A percentile compares a stretch with the other conserved stretches of the same genome.
phyloP scores from a whole-genome alignment of 2,329 filamentous ascomycete genomes.

The Phialocephala subalpina region DNA sequence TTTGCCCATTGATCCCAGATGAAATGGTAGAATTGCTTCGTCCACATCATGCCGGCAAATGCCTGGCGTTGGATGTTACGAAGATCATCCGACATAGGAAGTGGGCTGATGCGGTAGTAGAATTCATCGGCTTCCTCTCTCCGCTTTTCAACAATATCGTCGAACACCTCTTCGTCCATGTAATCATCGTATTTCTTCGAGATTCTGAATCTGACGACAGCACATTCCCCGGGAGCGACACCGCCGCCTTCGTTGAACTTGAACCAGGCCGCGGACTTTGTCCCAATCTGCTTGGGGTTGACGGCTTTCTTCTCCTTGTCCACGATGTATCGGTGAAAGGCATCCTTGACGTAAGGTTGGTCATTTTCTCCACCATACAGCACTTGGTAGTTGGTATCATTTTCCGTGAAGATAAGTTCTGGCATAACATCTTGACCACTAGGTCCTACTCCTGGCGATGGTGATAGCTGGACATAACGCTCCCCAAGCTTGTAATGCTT shows the following conservation, averaged over 20 bases:
- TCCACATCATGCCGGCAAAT: constrained; percentile 98
- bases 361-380: constrained; percentile 83
- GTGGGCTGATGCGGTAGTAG: constrained; percentile 89
- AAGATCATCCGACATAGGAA: constrained; percentile 92
- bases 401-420: constrained; percentile 89
- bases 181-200: constrained; percentile 79
- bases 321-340: constrained; percentile 89
- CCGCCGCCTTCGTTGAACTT: constrained; percentile 89
- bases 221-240: constrained; percentile 89
- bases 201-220: constrained; percentile 91
- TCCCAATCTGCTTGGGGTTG: constrained; percentile 82
- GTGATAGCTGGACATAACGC: constrained; percentile 84
- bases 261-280: constrained; percentile 92
- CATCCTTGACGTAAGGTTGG: constrained; percentile 90
- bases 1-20: constrained; percentile 99
- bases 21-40: constrained; percentile 96
- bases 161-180: constrained; percentile 91
- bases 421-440: constrained; percentile 86
- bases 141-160: constrained; percentile 87
- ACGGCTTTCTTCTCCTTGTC: constrained; percentile 80
- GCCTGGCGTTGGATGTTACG: constrained; percentile 96
- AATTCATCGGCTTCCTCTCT: constrained; percentile 95
- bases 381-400: constrained; percentile 85
- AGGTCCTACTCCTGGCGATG: constrained; percentile 84
- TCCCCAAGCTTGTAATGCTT: constrained; percentile 83